phyloP scores from a whole-genome alignment of 2,329 filamentous ascomycete species.

The Pleoardoris graminearum region DNA sequence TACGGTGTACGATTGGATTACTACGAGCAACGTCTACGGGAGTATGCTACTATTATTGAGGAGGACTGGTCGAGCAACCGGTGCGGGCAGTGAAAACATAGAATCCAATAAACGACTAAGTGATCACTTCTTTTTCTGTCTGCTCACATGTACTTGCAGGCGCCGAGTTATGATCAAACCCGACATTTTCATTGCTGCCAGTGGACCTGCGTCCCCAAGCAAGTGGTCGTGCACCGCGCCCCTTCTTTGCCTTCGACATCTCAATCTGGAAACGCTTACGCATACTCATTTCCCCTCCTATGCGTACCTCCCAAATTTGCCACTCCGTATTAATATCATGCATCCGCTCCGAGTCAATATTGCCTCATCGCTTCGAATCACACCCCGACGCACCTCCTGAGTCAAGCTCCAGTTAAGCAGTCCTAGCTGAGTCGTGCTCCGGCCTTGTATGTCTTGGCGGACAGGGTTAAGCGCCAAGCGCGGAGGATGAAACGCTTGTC shows the following conservation, averaged over 20 bases:
- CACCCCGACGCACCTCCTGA: not conserved
- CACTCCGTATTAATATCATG: no score
- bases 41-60: conserved; percentile 5
- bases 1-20: conserved; percentile 1
- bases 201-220: not conserved
- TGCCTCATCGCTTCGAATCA: no score
- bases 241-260: not conserved
- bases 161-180: no score
- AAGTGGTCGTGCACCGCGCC: no score
- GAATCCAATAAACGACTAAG: conserved; percentile 14
- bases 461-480: not conserved
- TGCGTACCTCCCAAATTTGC: not conserved
- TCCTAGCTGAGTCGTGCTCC: not conserved
- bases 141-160: conserved; percentile 1
- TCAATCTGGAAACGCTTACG: not conserved
- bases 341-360: no score
- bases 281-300: not conserved
- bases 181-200: no score
- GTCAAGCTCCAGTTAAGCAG: not conserved
- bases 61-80: not conserved
- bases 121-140: conserved; percentile 7
- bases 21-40: conserved; percentile 3
- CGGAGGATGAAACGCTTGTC: conserved; percentile 6
- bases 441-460: not conserved
- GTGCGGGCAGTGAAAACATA: conserved; percentile 7